Conservation (phyloP, 495 filamentous ascomycete species). For the Trichoderma gamsii region DNA sequence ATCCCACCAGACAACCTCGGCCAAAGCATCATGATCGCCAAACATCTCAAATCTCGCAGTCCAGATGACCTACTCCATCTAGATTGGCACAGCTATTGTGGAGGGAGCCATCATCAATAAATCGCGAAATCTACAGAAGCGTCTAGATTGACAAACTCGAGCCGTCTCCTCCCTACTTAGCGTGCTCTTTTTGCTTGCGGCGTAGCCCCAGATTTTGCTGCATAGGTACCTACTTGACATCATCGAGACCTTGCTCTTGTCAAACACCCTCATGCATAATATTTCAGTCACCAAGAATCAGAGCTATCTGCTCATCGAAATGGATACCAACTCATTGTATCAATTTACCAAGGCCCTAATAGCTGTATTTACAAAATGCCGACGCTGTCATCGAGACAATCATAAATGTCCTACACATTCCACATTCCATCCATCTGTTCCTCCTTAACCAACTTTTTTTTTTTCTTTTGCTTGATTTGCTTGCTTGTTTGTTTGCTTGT, state of each 20-base stretch:
- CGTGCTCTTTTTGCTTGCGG: too few relatives aligned
- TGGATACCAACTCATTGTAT: constrained; percentile 12
- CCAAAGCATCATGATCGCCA: too few relatives aligned
- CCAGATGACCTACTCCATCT: too few relatives aligned
- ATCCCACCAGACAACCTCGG: too few relatives aligned
- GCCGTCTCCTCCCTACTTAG: too few relatives aligned
- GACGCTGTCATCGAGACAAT: background rate
- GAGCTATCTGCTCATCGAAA: background rate
- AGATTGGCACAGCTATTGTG: too few relatives aligned
- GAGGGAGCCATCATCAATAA: too few relatives aligned
- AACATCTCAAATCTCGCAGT: too few relatives aligned
- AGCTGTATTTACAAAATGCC: constrained; percentile 10
- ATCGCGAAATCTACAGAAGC: too few relatives aligned
- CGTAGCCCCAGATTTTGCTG: too few relatives aligned
- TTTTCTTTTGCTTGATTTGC: background rate
- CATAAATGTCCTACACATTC: background rate
- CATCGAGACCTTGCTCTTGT: background rate
- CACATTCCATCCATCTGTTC: background rate
- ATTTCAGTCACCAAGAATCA: background rate
- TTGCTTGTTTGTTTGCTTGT: background rate
- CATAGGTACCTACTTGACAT: too few relatives aligned
- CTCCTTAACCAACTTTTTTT: background rate
- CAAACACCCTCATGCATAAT: background rate
- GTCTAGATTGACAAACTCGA: too few relatives aligned
- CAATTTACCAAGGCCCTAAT: constrained; percentile 8